These are phyloP conservation scores for Petunia axillaris DNA, from an alignment of 257 asterid genomes.

Conservation along the genomic window DNA sequence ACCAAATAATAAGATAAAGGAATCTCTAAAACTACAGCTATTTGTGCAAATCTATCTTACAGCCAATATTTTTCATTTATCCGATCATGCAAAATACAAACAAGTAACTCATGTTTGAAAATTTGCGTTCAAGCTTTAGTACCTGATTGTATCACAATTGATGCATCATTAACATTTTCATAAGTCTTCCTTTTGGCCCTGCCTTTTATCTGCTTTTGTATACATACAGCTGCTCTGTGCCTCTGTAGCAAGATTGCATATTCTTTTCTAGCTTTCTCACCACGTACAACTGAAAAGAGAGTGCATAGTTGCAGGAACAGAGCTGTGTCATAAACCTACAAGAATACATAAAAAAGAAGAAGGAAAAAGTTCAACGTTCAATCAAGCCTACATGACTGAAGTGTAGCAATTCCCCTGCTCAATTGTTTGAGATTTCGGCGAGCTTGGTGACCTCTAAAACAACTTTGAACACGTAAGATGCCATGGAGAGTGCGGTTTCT, in stretches of 20 bases:
- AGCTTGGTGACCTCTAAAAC: constrained; percentile 96
- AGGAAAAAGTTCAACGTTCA: background rate
- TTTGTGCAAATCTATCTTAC: constrained; percentile 19
- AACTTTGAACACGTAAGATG: constrained; percentile 91
- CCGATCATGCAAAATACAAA: constrained; percentile 18
- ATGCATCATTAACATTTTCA: constrained; percentile 52
- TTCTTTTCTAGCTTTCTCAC: constrained; percentile 79
- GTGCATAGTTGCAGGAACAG: constrained; percentile 24
- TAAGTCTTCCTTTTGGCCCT: constrained; percentile 53
- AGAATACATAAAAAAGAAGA: background rate
- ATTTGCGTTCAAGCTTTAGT: constrained; percentile 27
- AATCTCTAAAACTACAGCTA: constrained; percentile 8
- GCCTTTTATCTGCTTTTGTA: constrained; percentile 76
- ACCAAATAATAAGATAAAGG: background rate
- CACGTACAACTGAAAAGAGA: constrained; percentile 72
- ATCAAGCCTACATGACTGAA: constrained; percentile 75
- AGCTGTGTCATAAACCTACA: constrained; percentile 22
- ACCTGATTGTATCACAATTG: constrained; percentile 88
- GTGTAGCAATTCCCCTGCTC: constrained; percentile 62
- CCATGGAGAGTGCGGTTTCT: constrained; percentile 94
- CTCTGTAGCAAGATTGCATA: constrained; percentile 54
- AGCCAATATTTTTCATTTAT: constrained; percentile 13
- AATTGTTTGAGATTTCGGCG: constrained; percentile 63
- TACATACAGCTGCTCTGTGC: constrained; percentile 78
- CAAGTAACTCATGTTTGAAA: constrained; percentile 15